A percentile compares a stretch with the other conserved stretches of the same genome.
Conservation (phyloP, 257 asterid genomes). For the Cordia subcordata region DNA sequence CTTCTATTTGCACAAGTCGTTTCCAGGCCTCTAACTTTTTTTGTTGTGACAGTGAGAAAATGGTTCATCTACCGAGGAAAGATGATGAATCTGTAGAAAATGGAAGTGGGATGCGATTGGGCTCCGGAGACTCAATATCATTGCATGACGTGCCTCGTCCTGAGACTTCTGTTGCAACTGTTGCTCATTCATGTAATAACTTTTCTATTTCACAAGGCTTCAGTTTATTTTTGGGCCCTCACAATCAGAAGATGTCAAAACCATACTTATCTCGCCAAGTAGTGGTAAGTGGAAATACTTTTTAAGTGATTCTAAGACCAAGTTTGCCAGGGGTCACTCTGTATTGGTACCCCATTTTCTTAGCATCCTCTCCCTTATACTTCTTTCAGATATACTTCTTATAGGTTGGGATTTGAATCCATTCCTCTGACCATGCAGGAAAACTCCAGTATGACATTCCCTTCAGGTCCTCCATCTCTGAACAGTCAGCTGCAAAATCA, state of each 20-base stretch:
- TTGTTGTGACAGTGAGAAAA: constrained; percentile 31
- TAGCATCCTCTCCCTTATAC: neutral
- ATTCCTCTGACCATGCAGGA: constrained; percentile 35
- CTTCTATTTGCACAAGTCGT: neutral
- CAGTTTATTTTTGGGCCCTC: constrained; percentile 30
- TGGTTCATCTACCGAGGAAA: constrained; percentile 27
- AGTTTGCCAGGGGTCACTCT: constrained; percentile 10
- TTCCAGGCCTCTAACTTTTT: constrained; percentile 10
- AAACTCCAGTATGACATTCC: constrained; percentile 24
- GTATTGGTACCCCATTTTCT: neutral
- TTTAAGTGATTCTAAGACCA: constrained; percentile 10
- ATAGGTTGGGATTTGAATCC: neutral
- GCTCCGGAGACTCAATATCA: constrained; percentile 22
- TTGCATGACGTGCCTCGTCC: constrained; percentile 17
- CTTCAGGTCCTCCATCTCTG: constrained; percentile 21
- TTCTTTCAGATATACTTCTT: neutral
- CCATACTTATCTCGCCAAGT: constrained; percentile 31
- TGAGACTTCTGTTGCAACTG: constrained; percentile 15
- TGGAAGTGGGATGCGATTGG: constrained; percentile 20
- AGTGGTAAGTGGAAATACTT: constrained; percentile 30
- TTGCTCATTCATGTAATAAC: constrained; percentile 21
- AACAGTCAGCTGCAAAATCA: constrained; percentile 30
- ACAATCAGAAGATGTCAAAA: constrained; percentile 31
- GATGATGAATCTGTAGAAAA: constrained; percentile 27
- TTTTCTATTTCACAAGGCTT: constrained; percentile 32